Evolutionary conservation across 495 filamentous ascomycete species (phyloP).

Genomic region (Podospora appendiculata): DNA sequence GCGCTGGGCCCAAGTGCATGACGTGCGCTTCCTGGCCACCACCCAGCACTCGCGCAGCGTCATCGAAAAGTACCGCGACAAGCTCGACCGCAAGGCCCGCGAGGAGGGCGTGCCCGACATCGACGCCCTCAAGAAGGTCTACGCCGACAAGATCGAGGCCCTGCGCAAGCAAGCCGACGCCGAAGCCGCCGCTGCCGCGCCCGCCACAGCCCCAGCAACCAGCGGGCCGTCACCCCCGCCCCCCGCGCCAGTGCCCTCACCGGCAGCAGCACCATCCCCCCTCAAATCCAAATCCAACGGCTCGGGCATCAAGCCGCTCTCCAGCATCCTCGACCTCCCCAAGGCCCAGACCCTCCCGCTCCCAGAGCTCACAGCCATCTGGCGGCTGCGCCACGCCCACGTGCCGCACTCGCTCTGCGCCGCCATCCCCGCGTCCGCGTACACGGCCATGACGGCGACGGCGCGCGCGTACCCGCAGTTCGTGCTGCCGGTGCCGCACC

Average conservation of each 20-base stretch:
- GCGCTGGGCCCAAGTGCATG: slow-evolving; percentile 86
- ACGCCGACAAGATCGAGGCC: slow-evolving; percentile 70
- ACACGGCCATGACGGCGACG: slow-evolving; percentile 53
- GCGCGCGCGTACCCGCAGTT: slow-evolving; percentile 77
- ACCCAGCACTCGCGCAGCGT: slow-evolving; percentile 51
- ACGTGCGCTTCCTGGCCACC: slow-evolving; percentile 76
- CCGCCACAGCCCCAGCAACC: neutral
- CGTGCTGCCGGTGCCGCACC: slow-evolving; percentile 79
- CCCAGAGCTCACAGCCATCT: slow-evolving; percentile 81
- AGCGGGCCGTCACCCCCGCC: neutral
- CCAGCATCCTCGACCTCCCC: slow-evolving; percentile 71
- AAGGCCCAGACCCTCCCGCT: slow-evolving; percentile 65
- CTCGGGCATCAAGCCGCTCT: slow-evolving; percentile 61
- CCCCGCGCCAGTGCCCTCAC: neutral
- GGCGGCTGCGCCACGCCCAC: slow-evolving; percentile 79
- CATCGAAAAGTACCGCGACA: slow-evolving; percentile 76
- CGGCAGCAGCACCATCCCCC: slow-evolving; percentile 26
- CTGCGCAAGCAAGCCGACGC: slow-evolving; percentile 48
- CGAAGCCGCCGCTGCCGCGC: slow-evolving; percentile 32
- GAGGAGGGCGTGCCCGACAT: slow-evolving; percentile 67
- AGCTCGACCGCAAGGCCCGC: slow-evolving; percentile 78
- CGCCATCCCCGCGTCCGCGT: slow-evolving; percentile 64
- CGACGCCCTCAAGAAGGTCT: slow-evolving; percentile 70
- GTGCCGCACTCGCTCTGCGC: slow-evolving; percentile 70
- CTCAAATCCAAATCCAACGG: slow-evolving; percentile 19